phyloP scores from a whole-genome alignment of 1,139 yeast genomes.

The Candida tropicalis region DNA sequence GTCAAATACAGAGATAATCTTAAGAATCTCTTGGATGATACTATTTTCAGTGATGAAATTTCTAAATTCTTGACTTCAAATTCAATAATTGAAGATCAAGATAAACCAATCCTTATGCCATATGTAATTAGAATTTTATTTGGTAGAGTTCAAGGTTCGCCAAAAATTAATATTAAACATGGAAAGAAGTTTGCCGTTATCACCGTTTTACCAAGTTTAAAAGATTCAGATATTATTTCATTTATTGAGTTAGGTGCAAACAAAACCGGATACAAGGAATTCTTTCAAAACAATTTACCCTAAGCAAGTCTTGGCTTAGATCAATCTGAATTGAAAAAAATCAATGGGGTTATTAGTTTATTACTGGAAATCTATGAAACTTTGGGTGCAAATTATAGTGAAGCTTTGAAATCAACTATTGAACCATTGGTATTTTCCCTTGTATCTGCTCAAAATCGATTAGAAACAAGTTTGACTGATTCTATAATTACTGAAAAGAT shows the following conservation, averaged over 20 bases:
- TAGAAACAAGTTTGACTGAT: slow-evolving; percentile 26
- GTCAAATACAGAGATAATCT: slow-evolving; percentile 75
- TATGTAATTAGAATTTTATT: slow-evolving; percentile 75
- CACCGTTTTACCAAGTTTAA: slow-evolving; percentile 65
- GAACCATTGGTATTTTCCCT: slow-evolving; percentile 64
- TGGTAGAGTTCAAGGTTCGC: slow-evolving; percentile 75
- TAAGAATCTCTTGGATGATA: slow-evolving; percentile 76
- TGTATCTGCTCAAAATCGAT: slow-evolving; percentile 53
- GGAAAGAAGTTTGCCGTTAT: slow-evolving; percentile 80
- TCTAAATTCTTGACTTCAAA: slow-evolving; percentile 57
- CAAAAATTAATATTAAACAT: slow-evolving; percentile 65
- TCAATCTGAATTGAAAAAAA: slow-evolving; percentile 46
- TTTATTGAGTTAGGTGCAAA: slow-evolving; percentile 68
- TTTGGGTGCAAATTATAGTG: slow-evolving; percentile 61
- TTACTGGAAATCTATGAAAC: slow-evolving; percentile 62
- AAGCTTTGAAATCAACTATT: slow-evolving; percentile 53
- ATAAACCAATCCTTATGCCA: slow-evolving; percentile 65
- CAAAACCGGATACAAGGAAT: slow-evolving; percentile 47
- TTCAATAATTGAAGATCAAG: slow-evolving; percentile 57
- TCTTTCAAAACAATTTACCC: slow-evolving; percentile 23
- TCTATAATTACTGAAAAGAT: slow-evolving; percentile 36
- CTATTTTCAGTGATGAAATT: slow-evolving; percentile 83
- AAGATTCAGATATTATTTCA: slow-evolving; percentile 52
- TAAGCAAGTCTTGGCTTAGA: slow-evolving; percentile 31
- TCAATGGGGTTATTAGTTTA: slow-evolving; percentile 73